These are phyloP conservation scores for Syzygium syzygioides DNA, from an alignment of 441 rosid species.

Conservation along the genomic window DNA sequence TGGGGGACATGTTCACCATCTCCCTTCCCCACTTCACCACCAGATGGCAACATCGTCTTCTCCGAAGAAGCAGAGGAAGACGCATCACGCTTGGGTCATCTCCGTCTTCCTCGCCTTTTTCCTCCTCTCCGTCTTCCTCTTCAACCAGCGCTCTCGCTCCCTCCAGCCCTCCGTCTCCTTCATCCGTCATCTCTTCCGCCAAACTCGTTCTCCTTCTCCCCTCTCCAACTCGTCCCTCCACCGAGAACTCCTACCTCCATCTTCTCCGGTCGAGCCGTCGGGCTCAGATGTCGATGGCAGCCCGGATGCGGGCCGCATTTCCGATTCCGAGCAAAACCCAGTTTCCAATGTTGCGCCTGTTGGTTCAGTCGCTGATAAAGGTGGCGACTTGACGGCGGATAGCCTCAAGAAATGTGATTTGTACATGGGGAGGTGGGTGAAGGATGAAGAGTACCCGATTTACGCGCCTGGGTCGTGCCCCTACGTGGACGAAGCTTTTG, in stretches of 20 bases:
- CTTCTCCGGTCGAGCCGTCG: background rate
- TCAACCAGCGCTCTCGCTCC: slow-evolving; percentile 27
- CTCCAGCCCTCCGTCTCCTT: slow-evolving; percentile 48
- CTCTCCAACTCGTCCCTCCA: background rate
- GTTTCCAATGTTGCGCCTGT: slow-evolving; percentile 9
- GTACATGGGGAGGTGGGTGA: slow-evolving; percentile 70
- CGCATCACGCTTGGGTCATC: slow-evolving; percentile 26
- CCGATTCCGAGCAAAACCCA: slow-evolving; percentile 10
- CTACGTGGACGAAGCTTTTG: slow-evolving; percentile 79
- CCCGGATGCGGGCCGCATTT: background rate
- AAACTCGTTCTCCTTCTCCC: background rate
- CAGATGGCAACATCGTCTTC: background rate
- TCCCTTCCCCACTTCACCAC: background rate
- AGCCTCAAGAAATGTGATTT: slow-evolving; percentile 53
- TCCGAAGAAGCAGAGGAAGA: slow-evolving; percentile 7
- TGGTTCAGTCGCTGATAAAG: slow-evolving; percentile 3
- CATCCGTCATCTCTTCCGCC: slow-evolving; percentile 33
- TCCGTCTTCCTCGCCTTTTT: slow-evolving; percentile 33
- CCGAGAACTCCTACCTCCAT: background rate
- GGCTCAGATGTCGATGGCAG: background rate
- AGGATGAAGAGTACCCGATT: slow-evolving; percentile 53
- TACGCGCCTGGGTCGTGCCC: slow-evolving; percentile 80
- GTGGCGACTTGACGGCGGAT: slow-evolving; percentile 12
- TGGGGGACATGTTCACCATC: background rate
- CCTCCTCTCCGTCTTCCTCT: slow-evolving; percentile 43